Conservation (phyloP, 2,329 filamentous ascomycete genomes). For the Calcarisporium arbuscula region DNA sequence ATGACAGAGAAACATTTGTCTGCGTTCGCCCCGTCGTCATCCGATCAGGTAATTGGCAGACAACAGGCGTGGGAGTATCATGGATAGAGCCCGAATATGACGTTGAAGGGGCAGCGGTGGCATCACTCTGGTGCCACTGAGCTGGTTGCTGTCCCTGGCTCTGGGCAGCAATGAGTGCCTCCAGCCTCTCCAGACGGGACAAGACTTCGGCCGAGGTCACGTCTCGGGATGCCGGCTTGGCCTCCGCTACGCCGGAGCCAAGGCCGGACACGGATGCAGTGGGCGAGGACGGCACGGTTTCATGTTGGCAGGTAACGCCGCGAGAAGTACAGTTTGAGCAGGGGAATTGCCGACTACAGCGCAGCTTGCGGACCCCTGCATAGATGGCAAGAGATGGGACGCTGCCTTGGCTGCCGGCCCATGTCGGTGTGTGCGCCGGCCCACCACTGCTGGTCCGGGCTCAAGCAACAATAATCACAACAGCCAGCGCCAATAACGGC, state of each 20-base stretch:
- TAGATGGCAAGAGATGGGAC: constrained; percentile 27
- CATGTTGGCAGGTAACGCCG: constrained; percentile 24
- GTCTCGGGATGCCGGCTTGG: constrained; percentile 7
- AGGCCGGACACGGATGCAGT: constrained; percentile 1
- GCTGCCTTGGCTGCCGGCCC: constrained; percentile 26
- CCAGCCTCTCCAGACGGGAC: constrained; percentile 15
- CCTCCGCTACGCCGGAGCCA: not conserved
- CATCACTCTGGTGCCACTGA: too few species aligned
- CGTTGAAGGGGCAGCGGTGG: too few species aligned
- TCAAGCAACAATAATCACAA: too few species aligned
- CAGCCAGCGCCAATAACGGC: too few species aligned
- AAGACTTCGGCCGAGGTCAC: constrained; percentile 15
- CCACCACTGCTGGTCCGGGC: too few species aligned
- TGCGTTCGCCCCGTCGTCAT: too few species aligned
- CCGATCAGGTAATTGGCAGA: too few species aligned
- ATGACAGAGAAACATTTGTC: too few species aligned
- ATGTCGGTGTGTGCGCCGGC: too few species aligned
- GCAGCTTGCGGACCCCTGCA: constrained; percentile 28
- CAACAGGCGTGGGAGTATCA: too few species aligned
- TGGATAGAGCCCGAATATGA: too few species aligned
- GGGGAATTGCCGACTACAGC: constrained; percentile 29
- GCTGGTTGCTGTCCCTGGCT: constrained; percentile 2
- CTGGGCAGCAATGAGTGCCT: constrained; percentile 13
- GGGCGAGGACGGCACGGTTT: constrained; percentile 4
- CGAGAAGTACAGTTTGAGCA: constrained; percentile 30